Conservation (phyloP, 257 asterid genomes). For the Rehmannia glutinosa region DNA sequence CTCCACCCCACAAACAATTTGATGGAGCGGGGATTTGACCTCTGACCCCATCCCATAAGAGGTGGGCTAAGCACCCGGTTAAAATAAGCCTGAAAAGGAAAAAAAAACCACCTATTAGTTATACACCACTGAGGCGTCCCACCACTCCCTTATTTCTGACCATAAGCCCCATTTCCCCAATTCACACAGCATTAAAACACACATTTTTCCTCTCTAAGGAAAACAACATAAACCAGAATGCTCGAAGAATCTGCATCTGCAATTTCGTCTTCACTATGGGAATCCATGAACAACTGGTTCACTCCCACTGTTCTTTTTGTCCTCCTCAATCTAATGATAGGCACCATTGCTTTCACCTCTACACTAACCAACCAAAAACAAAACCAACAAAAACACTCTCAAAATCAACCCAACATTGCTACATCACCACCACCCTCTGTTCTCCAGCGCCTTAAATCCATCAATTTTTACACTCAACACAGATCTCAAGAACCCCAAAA, state of each 20-base stretch:
- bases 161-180: not conserved
- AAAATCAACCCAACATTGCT: slow-evolving; percentile 17
- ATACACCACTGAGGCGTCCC: no score
- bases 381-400: slow-evolving; percentile 12
- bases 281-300: slow-evolving; percentile 82
- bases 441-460: slow-evolving; percentile 77
- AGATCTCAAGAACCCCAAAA: no score
- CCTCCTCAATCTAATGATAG: slow-evolving; percentile 76
- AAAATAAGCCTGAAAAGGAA: no score
- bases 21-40: no score
- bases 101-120: no score
- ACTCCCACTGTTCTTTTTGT: slow-evolving; percentile 82
- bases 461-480: no score
- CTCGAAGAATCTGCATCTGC: slow-evolving; percentile 63
- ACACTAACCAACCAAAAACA: slow-evolving; percentile 41
- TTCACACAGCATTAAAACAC: not conserved
- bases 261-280: slow-evolving; percentile 66
- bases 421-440: slow-evolving; percentile 63
- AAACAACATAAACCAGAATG: slow-evolving; percentile 26
- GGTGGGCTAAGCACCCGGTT: no score
- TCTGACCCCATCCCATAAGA: no score
- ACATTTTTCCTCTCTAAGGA: not conserved
- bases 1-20: no score
- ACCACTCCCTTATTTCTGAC: not conserved
- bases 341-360: slow-evolving; percentile 69